Base-by-base conservation (phyloP, 2,329 filamentous ascomycete species). In the Trichoderma citrinoviride region DNA sequence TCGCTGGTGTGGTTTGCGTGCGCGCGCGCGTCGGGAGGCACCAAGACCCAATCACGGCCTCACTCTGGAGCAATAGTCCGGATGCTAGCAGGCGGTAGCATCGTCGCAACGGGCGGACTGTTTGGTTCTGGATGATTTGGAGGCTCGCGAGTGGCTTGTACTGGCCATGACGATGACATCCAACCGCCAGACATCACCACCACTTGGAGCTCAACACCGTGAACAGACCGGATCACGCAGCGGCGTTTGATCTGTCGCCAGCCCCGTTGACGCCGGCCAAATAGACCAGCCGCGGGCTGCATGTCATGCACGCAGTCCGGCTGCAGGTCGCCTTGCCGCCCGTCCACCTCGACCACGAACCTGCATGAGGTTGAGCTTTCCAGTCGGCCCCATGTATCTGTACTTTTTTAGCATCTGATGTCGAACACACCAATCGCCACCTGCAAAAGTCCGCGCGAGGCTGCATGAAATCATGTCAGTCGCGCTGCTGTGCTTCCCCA, bases 241-340 rank as follows among this genome's bases (percentile, higher is more conserved):
- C 33, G n/a, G 49, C 49, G 49, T 27, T 52, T 52, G 25, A 52
- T 52, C 44, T 53, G 58, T 14, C 47, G 58, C 47, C 23, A 41
- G 44, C 43, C 33, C 21, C 27, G 55, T 40, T 37, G 33, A 8
- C 33, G 33, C 47, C 25, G 17, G 27, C 29, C 55, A n/a, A 52
- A n/a, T 3, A 46, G 55, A 4, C 58, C 58, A 61, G 29, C 47
- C 52, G 40, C 12, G 17, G 37, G 57, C 46, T 47, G 43, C 29
- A 52, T 52, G 49, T 43, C n/a, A 43, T 58, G 55, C 25, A 33
- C n/a, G 47, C n/a, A 53, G 44, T 61, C 58, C 47, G 47, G 46
- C 40, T 56, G 61, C 61, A 50, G 53, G 53, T 54, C 61, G 61
- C 61, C 53, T 56, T 64, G 61, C 61, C 61, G 61, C 61, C 37